Evolutionary conservation across 2,329 filamentous ascomycete species (phyloP).

Genomic region (Aspergillus sp.): DNA sequence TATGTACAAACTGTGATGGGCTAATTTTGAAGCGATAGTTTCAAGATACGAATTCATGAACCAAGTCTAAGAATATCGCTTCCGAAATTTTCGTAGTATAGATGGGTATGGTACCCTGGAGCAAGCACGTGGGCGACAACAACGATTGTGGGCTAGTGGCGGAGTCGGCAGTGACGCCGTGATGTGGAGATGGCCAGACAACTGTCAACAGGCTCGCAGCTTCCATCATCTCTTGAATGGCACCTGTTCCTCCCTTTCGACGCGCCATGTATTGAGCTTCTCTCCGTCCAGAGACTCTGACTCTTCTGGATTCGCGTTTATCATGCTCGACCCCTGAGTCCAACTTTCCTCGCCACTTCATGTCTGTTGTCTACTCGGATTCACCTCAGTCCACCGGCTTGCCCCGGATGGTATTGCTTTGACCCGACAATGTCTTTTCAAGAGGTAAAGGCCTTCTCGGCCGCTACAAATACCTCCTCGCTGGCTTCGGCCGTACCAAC

Average conservation of each 20-base stretch:
- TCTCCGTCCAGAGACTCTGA: not conserved
- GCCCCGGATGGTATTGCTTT: not conserved
- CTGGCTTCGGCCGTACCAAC: conserved; percentile 25
- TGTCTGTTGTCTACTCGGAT: not conserved
- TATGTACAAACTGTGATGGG: conserved; percentile 53
- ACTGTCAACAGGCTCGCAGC: not conserved
- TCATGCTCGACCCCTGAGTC: conserved; percentile 12
- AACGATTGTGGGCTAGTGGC: conserved; percentile 16
- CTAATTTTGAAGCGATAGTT: conserved; percentile 1
- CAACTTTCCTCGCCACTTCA: conserved; percentile 2
- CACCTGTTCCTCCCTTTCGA: not conserved
- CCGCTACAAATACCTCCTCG: conserved; percentile 24
- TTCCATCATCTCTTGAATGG: not conserved
- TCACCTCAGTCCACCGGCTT: conserved; percentile 1
- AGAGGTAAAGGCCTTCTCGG: conserved; percentile 25
- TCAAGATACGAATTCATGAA: conserved; percentile 12
- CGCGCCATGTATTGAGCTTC: conserved; percentile 5
- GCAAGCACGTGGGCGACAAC: conserved; percentile 6
- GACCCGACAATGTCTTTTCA: conserved; percentile 30
- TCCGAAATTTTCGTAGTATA: too few relatives aligned
- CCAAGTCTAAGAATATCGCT: not conserved
- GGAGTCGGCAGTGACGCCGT: conserved; percentile 11
- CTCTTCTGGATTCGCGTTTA: conserved; percentile 3
- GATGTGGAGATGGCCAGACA: conserved; percentile 1
- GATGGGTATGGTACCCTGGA: not conserved